A percentile compares a stretch with the other conserved stretches of the same genome.
Conservation (phyloP, 139 green algal species). For the Chlamydomonas schloesseri region DNA sequence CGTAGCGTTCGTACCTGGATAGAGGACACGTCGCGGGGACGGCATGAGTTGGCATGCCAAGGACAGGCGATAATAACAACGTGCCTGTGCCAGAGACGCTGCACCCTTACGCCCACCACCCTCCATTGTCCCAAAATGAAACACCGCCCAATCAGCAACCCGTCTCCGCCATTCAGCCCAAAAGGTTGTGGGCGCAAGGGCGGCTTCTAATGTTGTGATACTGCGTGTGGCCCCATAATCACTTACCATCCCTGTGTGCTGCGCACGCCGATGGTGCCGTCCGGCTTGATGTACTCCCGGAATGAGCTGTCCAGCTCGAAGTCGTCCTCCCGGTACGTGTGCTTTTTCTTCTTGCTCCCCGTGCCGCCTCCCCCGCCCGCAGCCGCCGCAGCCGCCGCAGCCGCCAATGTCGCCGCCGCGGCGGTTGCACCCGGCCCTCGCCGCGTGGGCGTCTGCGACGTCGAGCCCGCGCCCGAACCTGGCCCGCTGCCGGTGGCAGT, state of each 20-base stretch:
- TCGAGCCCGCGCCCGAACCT: neutral
- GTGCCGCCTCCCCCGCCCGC: neutral
- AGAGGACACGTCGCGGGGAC: no score
- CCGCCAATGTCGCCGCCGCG: neutral
- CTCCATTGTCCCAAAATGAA: no score
- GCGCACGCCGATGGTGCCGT: conserved; percentile 61
- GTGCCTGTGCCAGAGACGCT: no score
- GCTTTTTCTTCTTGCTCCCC: conserved; percentile 29
- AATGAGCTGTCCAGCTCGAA: conserved; percentile 56
- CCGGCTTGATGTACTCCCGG: conserved; percentile 58
- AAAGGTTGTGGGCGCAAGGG: no score
- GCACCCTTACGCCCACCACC: no score
- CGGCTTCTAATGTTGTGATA: no score
- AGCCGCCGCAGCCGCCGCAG: neutral
- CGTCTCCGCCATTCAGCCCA: no score
- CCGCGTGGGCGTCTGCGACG: neutral
- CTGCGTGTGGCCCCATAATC: no score
- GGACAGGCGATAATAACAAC: no score
- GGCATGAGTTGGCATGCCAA: no score
- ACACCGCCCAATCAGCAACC: no score
- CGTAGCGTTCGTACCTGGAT: conserved; percentile 66
- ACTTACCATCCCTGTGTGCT: conserved; percentile 62
- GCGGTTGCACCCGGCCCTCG: no score
- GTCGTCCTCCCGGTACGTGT: conserved; percentile 42
- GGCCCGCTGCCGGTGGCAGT: neutral